Percentiles rank a stretch among this genome's conserved stretches.
These are phyloP conservation scores for Suillus occidentalis DNA, from an alignment of 768 basidiomycete genomes.

Conservation along the genomic window DNA sequence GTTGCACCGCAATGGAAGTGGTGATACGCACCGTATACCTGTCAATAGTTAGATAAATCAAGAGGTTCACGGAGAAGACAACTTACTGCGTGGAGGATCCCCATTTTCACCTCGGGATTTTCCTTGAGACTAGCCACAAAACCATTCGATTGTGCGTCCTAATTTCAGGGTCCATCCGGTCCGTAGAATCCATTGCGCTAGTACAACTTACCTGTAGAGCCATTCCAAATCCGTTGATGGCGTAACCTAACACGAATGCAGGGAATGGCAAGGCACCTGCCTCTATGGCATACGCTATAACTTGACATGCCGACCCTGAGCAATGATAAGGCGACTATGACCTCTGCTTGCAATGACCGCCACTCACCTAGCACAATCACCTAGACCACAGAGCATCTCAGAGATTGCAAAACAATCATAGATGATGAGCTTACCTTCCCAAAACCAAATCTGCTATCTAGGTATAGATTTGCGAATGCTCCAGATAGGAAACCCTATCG, in stretches of 20 bases:
- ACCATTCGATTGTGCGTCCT: slow-evolving; percentile 52
- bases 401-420: neutral
- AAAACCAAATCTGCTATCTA: slow-evolving; percentile 33
- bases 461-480: slow-evolving; percentile 30
- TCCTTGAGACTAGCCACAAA: slow-evolving; percentile 42
- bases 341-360: neutral
- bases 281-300: slow-evolving; percentile 35
- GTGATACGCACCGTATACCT: slow-evolving; percentile 1
- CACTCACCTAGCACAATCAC: slow-evolving; percentile 30
- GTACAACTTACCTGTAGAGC: slow-evolving; percentile 42
- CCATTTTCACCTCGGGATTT: slow-evolving; percentile 41
- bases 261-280: slow-evolving; percentile 47
- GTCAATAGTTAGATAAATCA: neutral
- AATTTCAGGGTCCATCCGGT: neutral
- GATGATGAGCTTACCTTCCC: slow-evolving; percentile 27
- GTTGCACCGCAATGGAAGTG: neutral
- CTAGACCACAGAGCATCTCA: slow-evolving; percentile 9
- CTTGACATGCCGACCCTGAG: slow-evolving; percentile 30
- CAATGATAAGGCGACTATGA: neutral
- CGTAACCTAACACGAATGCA: slow-evolving; percentile 41
- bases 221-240: slow-evolving; percentile 45
- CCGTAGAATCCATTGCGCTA: neutral
- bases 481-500: slow-evolving; percentile 33
- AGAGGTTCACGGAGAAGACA: neutral
- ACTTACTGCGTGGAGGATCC: slow-evolving; percentile 40